Conservation (phyloP, 75 land plant species). For the Pinus tabuliformis region DNA sequence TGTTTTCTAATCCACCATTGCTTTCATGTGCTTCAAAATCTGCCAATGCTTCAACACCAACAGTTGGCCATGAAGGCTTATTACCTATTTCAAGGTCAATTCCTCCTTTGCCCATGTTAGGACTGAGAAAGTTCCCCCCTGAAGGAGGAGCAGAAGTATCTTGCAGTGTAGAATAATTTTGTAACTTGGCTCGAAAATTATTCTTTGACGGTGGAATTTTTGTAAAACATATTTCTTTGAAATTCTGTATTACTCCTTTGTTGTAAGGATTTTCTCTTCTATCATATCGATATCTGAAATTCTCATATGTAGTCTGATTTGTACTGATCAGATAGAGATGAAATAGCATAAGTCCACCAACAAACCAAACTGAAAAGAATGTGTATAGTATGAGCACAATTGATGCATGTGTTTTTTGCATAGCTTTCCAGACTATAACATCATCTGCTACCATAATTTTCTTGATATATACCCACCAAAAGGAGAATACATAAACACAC, state of each 20-base stretch:
- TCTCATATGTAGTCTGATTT: slow-evolving; percentile 99
- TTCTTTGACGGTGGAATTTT: slow-evolving; percentile 70
- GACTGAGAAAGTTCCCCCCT: slow-evolving; percentile 59
- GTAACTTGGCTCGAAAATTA: slow-evolving; percentile 70
- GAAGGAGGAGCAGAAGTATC: slow-evolving; percentile 15
- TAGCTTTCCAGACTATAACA: slow-evolving; percentile 73
- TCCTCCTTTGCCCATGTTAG: slow-evolving; percentile 63
- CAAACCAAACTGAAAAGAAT: slow-evolving; percentile 91
- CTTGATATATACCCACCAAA: slow-evolving; percentile 79
- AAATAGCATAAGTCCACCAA: slow-evolving; percentile 97
- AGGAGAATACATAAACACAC: slow-evolving; percentile 89
- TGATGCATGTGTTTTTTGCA: slow-evolving; percentile 86
- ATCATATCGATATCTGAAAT: slow-evolving; percentile 97
- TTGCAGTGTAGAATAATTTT: slow-evolving; percentile 27
- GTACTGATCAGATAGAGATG: slow-evolving; percentile 95
- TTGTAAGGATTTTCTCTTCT: slow-evolving; percentile 81
- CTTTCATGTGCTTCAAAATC: slow-evolving; percentile 32
- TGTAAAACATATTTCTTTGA: slow-evolving; percentile 75
- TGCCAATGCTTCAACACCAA: slow-evolving; percentile 27
- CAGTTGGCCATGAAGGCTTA: slow-evolving; percentile 59
- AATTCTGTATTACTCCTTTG: slow-evolving; percentile 71
- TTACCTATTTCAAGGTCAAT: slow-evolving; percentile 71
- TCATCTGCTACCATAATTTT: slow-evolving; percentile 61
- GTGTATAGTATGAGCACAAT: slow-evolving; percentile 86
- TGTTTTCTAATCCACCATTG: slow-evolving; percentile 40